phyloP scores from a whole-genome alignment of 1,284 basidiomycete species.

The Cutaneotrichosporon cyanovorans region DNA sequence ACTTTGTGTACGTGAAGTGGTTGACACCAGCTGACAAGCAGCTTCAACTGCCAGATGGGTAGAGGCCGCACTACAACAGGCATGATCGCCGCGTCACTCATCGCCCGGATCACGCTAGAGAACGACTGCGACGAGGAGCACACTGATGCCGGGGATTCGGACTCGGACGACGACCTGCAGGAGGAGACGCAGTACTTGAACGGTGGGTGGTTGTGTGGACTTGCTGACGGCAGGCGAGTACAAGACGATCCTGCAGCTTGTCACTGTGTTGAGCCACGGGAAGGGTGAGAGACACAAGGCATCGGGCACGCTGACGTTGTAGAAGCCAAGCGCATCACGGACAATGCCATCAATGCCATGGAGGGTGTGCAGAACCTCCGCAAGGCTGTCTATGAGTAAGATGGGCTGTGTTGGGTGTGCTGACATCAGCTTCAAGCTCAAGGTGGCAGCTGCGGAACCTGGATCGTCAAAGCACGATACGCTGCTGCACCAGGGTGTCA shows the following conservation, averaged over 20 bases:
- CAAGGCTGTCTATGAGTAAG: slow-evolving; percentile 83
- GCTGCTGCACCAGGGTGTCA: slow-evolving; percentile 65
- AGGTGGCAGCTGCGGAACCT: slow-evolving; percentile 72
- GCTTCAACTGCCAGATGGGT: slow-evolving; percentile 49
- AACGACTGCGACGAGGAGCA: slow-evolving; percentile 24
- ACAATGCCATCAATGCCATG: slow-evolving; percentile 81
- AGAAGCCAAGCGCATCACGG: slow-evolving; percentile 85
- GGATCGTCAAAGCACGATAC: slow-evolving; percentile 68
- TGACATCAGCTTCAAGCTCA: slow-evolving; percentile 70
- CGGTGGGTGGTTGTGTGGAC: slow-evolving; percentile 49
- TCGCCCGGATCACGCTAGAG: slow-evolving; percentile 62
- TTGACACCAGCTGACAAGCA: slow-evolving; percentile 11
- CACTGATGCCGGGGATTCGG: slow-evolving; percentile 20
- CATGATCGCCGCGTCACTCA: slow-evolving; percentile 82
- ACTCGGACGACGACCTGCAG: slow-evolving; percentile 57
- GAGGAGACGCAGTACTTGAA: slow-evolving; percentile 80
- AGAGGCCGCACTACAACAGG: slow-evolving; percentile 67
- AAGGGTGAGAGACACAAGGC: slow-evolving; percentile 23
- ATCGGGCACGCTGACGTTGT: slow-evolving; percentile 51
- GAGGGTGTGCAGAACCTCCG: slow-evolving; percentile 86
- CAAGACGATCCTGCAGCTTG: slow-evolving; percentile 87
- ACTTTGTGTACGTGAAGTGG: slow-evolving; percentile 71
- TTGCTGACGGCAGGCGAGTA: slow-evolving; percentile 66
- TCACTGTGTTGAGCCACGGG: slow-evolving; percentile 40
- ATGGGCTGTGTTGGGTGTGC: slow-evolving; percentile 25